Conservation (phyloP, 2,329 filamentous ascomycete genomes). For the Penicillium sp. region DNA sequence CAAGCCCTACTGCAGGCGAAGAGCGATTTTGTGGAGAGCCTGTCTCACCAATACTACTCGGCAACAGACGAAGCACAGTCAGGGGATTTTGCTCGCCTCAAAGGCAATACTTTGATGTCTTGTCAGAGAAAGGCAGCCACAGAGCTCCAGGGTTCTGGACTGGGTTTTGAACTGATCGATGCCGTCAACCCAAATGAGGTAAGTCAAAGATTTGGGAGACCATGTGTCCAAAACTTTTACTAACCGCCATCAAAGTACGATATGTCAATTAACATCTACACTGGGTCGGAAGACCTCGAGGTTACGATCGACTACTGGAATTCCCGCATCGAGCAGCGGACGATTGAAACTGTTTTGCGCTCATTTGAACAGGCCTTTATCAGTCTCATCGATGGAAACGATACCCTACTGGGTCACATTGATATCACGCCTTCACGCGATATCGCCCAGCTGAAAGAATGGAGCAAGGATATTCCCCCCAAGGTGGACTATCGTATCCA, state of each 20-base stretch:
- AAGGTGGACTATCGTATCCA: slow-evolving; percentile 11
- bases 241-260: neutral
- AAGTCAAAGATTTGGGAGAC: neutral
- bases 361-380: slow-evolving; percentile 10
- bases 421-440: slow-evolving; percentile 6
- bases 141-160: slow-evolving; percentile 4
- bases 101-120: slow-evolving; percentile 17
- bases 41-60: slow-evolving; percentile 13
- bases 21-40: slow-evolving; percentile 16
- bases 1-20: slow-evolving; percentile 4
- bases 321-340: slow-evolving; percentile 6
- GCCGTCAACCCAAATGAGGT: slow-evolving; percentile 15
- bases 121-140: slow-evolving; percentile 13
- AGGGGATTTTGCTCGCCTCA: slow-evolving; percentile 17
- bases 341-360: slow-evolving; percentile 5
- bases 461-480: slow-evolving; percentile 7
- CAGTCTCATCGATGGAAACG: neutral
- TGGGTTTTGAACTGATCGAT: slow-evolving; percentile 11
- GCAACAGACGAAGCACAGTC: slow-evolving; percentile 10
- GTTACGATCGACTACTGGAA: slow-evolving; percentile 15
- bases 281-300: neutral
- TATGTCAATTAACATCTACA: slow-evolving; percentile 11
- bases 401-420: slow-evolving; percentile 1
- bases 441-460: slow-evolving; percentile 11
- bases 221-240: neutral